Evolutionary conservation across 2,329 filamentous ascomycete genomes (phyloP).

Genomic region (Monilinia polystroma): DNA sequence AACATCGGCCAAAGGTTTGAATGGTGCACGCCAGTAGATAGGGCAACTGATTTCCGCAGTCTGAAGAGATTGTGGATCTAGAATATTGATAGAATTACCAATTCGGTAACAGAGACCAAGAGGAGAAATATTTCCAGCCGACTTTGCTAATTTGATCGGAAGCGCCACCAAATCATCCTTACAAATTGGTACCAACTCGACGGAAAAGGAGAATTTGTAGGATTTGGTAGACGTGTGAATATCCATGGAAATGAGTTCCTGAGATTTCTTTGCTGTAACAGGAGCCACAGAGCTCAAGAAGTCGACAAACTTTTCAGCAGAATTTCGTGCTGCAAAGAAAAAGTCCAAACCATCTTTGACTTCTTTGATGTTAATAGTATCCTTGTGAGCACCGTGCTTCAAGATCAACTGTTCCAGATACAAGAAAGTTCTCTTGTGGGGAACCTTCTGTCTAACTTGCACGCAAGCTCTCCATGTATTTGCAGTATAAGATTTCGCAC

Average conservation of each 20-base stretch:
- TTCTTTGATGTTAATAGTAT: conserved; percentile 98
- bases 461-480: conserved; percentile 94
- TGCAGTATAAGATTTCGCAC: conserved; percentile 91
- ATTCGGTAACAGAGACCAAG: conserved; percentile 83
- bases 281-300: conserved; percentile 83
- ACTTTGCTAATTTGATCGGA: conserved; percentile 84
- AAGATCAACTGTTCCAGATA: conserved; percentile 91
- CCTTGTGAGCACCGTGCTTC: conserved; percentile 86
- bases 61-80: conserved; percentile 89
- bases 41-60: conserved; percentile 79
- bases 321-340: conserved; percentile 85
- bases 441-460: conserved; percentile 94
- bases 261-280: conserved; percentile 76
- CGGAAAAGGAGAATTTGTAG: conserved; percentile 92
- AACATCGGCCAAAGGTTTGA: conserved; percentile 78
- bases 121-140: conserved; percentile 83
- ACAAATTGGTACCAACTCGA: conserved; percentile 89
- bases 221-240: conserved; percentile 85
- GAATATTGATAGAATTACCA: conserved; percentile 82
- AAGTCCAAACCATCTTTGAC: conserved; percentile 95
- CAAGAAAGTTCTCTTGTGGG: conserved; percentile 85
- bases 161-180: conserved; percentile 96
- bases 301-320: conserved; percentile 89
- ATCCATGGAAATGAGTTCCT: conserved; percentile 92
- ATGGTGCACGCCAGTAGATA: conserved; percentile 89